phyloP scores from a whole-genome alignment of 805 yeast genomes.

The Kluyveromyces lactis region DNA sequence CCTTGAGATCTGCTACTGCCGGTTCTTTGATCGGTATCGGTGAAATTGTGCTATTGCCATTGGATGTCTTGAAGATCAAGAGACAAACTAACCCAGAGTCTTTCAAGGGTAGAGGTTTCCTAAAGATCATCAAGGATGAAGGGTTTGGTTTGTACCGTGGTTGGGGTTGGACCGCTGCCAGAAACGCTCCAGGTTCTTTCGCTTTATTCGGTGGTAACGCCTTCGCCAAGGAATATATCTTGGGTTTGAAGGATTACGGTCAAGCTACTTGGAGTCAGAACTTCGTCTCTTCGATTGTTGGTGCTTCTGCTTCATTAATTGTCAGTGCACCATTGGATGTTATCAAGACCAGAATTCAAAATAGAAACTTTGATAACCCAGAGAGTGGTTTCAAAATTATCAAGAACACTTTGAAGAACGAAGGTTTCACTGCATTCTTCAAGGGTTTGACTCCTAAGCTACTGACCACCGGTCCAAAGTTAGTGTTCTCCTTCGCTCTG shows the following conservation, averaged over 20 bases:
- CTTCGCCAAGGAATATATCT: conserved; percentile 92
- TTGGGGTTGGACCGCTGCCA: conserved; percentile 99
- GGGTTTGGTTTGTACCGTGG: conserved; percentile 93
- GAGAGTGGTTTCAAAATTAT: conserved; percentile 89
- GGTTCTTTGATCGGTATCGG: conserved; percentile 97
- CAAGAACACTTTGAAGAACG: conserved; percentile 87
- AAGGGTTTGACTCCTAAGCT: conserved; percentile 95
- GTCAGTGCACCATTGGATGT: conserved; percentile 98
- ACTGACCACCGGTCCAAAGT: conserved; percentile 95
- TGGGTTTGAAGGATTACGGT: conserved; percentile 78
- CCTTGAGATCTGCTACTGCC: conserved; percentile 93
- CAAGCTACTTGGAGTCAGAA: conserved; percentile 93
- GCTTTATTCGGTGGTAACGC: conserved; percentile 98
- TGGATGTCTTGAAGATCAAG: conserved; percentile 94
- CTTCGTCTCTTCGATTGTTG: conserved; percentile 88
- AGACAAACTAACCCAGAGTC: conserved; percentile 99
- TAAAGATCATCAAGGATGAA: conserved; percentile 79
- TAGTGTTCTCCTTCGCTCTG: conserved; percentile 95
- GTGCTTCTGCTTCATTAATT: conserved; percentile 94
- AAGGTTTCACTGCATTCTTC: conserved; percentile 85
- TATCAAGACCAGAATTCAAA: conserved; percentile 96
- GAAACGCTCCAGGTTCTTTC: conserved; percentile 98
- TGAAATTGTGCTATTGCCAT: conserved; percentile 89
- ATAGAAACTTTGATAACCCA: conserved; percentile 90
- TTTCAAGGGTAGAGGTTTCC: conserved; percentile 96